Percentiles rank a stretch among this genome's conserved stretches.
These are phyloP conservation scores for Coemansia sp. DNA, from an alignment of 371 early-diverging fungal genomes.

Conservation along the genomic window DNA sequence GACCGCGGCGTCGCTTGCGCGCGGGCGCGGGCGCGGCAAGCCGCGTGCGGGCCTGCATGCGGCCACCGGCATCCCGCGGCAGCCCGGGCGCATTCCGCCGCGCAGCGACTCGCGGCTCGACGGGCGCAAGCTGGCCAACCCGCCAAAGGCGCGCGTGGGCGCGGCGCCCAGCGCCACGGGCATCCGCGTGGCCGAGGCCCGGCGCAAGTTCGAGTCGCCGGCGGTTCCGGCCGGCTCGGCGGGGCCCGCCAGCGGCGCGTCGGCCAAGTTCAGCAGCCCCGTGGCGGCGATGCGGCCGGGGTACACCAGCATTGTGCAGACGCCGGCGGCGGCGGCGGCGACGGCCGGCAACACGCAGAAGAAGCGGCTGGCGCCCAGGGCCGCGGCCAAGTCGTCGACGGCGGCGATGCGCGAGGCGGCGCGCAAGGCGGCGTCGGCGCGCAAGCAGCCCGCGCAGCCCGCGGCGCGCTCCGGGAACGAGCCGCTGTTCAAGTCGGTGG, in stretches of 20 bases:
- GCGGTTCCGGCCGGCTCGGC: not conserved
- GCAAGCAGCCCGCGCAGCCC: constrained; percentile 1
- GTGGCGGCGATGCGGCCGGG: constrained; percentile 47
- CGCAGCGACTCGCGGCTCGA: constrained; percentile 21
- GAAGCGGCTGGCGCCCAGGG: constrained; percentile 6
- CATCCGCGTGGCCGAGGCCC: constrained; percentile 38
- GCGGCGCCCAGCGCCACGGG: constrained; percentile 11
- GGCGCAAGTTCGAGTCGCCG: constrained; percentile 37
- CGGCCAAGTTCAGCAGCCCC: constrained; percentile 19
- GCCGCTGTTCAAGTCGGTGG: constrained; percentile 32
- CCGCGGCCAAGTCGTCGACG: constrained; percentile 16
- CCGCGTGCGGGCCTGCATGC: constrained; percentile 1
- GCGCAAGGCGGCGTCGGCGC: constrained; percentile 15
- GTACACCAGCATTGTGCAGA: constrained; percentile 22
- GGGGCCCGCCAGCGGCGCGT: not conserved
- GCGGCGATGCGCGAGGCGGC: constrained; percentile 49
- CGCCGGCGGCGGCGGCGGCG: constrained; percentile 10
- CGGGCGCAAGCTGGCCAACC: constrained; percentile 8
- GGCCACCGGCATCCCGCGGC: constrained; percentile 20
- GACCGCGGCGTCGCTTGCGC: constrained; percentile 14
- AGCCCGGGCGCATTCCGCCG: constrained; percentile 12
- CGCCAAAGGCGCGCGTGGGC: constrained; percentile 22
- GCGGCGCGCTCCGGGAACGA: constrained; percentile 13
- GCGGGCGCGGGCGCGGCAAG: constrained; percentile 19
- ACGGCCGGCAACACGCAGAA: not conserved